Evolutionary conservation across 2,329 filamentous ascomycete genomes (phyloP), one percentile per base, ranked within the genome.

Genomic region (Domatiomyces globalis): DNA sequence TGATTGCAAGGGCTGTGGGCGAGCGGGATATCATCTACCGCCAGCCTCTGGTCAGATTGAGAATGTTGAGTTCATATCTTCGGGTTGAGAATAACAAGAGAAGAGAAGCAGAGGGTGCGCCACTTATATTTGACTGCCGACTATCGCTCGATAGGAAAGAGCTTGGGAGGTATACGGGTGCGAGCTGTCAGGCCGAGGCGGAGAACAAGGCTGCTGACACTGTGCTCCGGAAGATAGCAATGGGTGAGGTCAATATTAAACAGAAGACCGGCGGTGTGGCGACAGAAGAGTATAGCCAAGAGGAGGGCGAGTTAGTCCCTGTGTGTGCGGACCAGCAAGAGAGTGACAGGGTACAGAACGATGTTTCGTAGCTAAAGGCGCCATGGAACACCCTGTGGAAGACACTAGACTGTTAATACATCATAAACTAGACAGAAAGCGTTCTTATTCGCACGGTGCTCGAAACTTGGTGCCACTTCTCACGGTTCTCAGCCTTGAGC

Each of bases 1-100:
- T 60, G 17, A 49, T 60, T 1, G 29, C 51, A 7, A 43, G 54
- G 9, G 52, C 67, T 15, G 55, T 60, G 2, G 47, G 45, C 1
- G 51, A 59, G 29, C 43, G 18, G 4, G 50, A 56, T n/a, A 27
- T 58, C 19, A 49, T 45, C 9, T 49, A 18, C 39, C 7, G 1
- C 6, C 39, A 42, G 20, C n/a, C 33, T 20, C 17, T 20, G 5
- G 29, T 10, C 9, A 43, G 25, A 43, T 10, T 49, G n/a, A 18
- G 47, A 9, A 20, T 19, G 5, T 20, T 10, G 19, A 19, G 18
- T 25, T 15, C 17, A 2, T 29, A 19, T 8, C n/a, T 42, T 19
- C 25, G 15, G 29, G 29, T 33, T 10, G 12, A 48, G 46, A 10
- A 33, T 36, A 43, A 8, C 18, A 20, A 20, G 39, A 43, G 33